A percentile compares a stretch with the other conserved stretches of the same genome.
phyloP scores from a whole-genome alignment of 2,329 filamentous ascomycete species.

The Sporothrix curviconia region DNA sequence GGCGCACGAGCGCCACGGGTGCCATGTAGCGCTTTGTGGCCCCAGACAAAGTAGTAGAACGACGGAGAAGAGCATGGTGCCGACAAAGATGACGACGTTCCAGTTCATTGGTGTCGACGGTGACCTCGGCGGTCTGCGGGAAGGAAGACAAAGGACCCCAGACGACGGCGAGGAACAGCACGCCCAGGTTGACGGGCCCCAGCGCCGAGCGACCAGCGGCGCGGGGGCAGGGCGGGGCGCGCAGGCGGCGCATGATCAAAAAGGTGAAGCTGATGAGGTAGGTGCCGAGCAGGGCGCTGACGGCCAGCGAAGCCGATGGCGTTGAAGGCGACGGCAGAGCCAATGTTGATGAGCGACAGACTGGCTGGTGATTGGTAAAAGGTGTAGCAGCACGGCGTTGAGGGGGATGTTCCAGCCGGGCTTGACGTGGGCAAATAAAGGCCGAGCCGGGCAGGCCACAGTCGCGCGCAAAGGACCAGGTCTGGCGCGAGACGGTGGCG shows the following conservation, averaged over 20 bases:
- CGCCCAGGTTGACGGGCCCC: conserved; percentile 36
- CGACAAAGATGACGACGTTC: conserved; percentile 38
- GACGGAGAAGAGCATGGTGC: conserved; percentile 32
- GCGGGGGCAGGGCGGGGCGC: conserved; percentile 31
- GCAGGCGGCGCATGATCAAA: conserved; percentile 37
- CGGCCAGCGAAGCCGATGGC: conserved; percentile 46
- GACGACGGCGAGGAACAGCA: conserved; percentile 38
- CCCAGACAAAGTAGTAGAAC: conserved; percentile 32
- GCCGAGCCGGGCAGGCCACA: conserved; percentile 34
- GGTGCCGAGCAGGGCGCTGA: conserved; percentile 43
- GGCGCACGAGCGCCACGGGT: conserved; percentile 21
- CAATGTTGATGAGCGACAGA: conserved; percentile 46
- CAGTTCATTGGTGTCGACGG: conserved; percentile 42
- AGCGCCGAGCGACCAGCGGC: conserved; percentile 38
- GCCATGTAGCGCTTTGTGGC: conserved; percentile 22
- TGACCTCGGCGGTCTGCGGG: conserved; percentile 33
- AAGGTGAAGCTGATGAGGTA: conserved; percentile 45
- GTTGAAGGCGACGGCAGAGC: conserved; percentile 45
- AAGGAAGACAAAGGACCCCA: conserved; percentile 45
- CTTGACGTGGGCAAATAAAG: conserved; percentile 32
- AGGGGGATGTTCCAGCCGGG: conserved; percentile 33
- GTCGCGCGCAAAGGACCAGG: conserved; percentile 48
- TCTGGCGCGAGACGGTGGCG: conserved; percentile 50
- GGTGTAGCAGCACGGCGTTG: conserved; percentile 41
- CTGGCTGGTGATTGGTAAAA: conserved; percentile 37